Conservation (phyloP, 2,329 filamentous ascomycete species). For the Pseudogymnoascus sp. region DNA sequence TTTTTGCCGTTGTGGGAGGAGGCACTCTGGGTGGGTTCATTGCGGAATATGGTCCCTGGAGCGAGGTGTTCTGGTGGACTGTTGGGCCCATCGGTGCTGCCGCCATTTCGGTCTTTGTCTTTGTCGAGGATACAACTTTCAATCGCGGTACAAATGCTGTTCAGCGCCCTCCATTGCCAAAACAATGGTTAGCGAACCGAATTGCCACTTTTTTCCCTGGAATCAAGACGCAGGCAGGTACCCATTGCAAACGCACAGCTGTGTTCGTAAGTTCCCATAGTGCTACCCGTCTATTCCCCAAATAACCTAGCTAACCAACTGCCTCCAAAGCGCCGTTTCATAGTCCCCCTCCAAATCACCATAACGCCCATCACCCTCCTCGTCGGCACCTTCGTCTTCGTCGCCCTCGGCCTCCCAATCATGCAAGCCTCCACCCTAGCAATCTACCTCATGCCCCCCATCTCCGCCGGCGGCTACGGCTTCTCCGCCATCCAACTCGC, state of each 20-base stretch:
- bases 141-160: conserved; percentile 23
- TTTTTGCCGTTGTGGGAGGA: conserved; percentile 32
- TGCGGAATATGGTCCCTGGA: conserved; percentile 30
- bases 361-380: conserved; percentile 31
- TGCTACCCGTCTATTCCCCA: neutral
- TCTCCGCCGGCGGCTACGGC: conserved; percentile 34
- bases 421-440: conserved; percentile 21
- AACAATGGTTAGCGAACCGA: conserved; percentile 23
- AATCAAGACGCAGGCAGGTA: neutral
- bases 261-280: neutral
- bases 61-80: conserved; percentile 38
- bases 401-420: conserved; percentile 22
- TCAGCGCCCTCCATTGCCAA: conserved; percentile 17
- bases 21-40: conserved; percentile 37
- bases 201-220: conserved; percentile 29
- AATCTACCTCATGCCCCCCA: conserved; percentile 33
- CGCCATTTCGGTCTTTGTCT: conserved; percentile 31
- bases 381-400: conserved; percentile 29
- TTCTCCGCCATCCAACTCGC: conserved; percentile 36
- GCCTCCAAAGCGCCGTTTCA: conserved; percentile 23
- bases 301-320: neutral
- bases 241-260: neutral
- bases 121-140: conserved; percentile 35
- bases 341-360: neutral
- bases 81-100: conserved; percentile 32